Percentiles rank a stretch among this genome's conserved stretches.
Evolutionary conservation across 139 green algal genomes (phyloP).

Genomic region (Coelastrella sp.): DNA sequence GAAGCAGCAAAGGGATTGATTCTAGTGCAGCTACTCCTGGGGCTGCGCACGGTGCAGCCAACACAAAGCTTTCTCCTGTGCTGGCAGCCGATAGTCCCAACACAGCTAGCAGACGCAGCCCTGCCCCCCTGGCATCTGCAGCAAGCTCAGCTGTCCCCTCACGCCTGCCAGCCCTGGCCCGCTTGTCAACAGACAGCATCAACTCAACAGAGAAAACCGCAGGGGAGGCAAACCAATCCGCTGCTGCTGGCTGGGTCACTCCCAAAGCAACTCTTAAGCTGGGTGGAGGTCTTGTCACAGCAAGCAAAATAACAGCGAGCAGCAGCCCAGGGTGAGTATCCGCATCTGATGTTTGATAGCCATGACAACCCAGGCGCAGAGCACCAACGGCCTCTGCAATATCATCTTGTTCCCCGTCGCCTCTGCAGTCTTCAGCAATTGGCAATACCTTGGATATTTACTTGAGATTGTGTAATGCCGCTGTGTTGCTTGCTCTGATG

Average conservation of each 20-base stretch:
- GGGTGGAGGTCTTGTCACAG: not conserved
- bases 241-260: not conserved
- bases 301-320: not conserved
- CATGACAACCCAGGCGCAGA: too few species aligned
- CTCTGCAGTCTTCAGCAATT: too few species aligned
- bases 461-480: not conserved
- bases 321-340: constrained; percentile 9
- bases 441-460: too few species aligned
- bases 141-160: not conserved
- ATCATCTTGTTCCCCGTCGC: too few species aligned
- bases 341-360: not conserved
- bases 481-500: not conserved
- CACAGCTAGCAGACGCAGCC: not conserved
- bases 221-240: not conserved
- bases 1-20: not conserved
- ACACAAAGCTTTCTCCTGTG: not conserved
- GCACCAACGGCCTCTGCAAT: too few species aligned
- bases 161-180: not conserved
- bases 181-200: not conserved
- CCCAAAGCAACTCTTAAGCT: not conserved
- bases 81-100: not conserved
- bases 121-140: not conserved
- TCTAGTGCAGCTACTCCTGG: not conserved
- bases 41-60: too few species aligned
- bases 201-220: not conserved